phyloP scores from a whole-genome alignment of 768 basidiomycete species.

The Agrocybe chaxingu region DNA sequence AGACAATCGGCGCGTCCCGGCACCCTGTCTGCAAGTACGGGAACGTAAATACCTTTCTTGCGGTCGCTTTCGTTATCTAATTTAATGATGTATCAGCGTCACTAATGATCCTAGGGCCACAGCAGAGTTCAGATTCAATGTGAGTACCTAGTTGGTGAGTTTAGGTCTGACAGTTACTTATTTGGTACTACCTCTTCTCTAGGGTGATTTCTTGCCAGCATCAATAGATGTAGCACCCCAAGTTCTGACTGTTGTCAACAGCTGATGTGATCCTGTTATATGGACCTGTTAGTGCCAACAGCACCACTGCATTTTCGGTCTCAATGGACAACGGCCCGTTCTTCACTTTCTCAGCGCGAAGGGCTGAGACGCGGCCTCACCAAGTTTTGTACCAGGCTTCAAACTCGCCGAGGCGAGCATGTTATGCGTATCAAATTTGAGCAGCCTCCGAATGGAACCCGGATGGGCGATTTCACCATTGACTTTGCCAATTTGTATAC shows the following conservation, averaged over 20 bases:
- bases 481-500: conserved; percentile 22
- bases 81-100: conserved; percentile 19
- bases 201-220: neutral
- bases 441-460: conserved; percentile 6
- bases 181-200: neutral
- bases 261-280: conserved; percentile 44
- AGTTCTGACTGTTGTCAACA: conserved; percentile 6
- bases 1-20: conserved; percentile 27
- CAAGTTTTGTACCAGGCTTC: conserved; percentile 14
- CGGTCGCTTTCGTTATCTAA: neutral
- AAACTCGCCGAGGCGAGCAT: conserved; percentile 15
- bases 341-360: conserved; percentile 10
- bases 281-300: conserved; percentile 28
- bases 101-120: conserved; percentile 29
- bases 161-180: neutral
- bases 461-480: conserved; percentile 11
- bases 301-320: conserved; percentile 7
- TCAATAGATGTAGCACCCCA: neutral
- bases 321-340: conserved; percentile 11
- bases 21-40: conserved; percentile 39
- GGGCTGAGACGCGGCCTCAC: conserved; percentile 12
- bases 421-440: conserved; percentile 13
- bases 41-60: conserved; percentile 29
- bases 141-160: conserved; percentile 15
- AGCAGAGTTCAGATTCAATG: conserved; percentile 36